phyloP scores from a whole-genome alignment of 2,329 filamentous ascomycete genomes.

The Orbilia quercus region DNA sequence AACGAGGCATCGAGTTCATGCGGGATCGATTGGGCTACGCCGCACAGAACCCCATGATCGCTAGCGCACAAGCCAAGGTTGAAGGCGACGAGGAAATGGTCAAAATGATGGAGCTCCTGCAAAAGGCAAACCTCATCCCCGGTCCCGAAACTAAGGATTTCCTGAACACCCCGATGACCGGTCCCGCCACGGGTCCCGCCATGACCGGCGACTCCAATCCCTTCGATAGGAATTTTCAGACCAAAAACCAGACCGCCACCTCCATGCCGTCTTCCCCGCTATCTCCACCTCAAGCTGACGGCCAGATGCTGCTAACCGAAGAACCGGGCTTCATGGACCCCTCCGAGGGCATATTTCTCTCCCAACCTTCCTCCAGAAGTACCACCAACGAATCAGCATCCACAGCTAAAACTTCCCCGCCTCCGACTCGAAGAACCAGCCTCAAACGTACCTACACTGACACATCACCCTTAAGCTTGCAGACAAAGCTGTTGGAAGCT shows the following conservation, averaged over 20 bases:
- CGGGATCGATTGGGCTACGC: constrained; percentile 88
- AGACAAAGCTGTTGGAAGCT: constrained; percentile 85
- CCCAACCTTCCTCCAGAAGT: constrained; percentile 68
- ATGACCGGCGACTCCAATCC: constrained; percentile 78
- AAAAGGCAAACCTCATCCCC: constrained; percentile 79
- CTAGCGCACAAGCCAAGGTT: constrained; percentile 82
- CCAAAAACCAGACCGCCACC: constrained; percentile 65
- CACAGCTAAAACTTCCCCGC: constrained; percentile 68
- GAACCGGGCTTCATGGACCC: constrained; percentile 51
- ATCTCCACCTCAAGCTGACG: constrained; percentile 37
- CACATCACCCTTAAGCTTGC: constrained; percentile 76
- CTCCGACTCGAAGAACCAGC: constrained; percentile 72
- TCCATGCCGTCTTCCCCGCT: constrained; percentile 42
- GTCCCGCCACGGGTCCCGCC: constrained; percentile 83
- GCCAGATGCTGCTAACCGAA: constrained; percentile 54
- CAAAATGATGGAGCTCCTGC: constrained; percentile 87
- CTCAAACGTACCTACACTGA: constrained; percentile 92
- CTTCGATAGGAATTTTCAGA: constrained; percentile 83
- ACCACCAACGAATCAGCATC: constrained; percentile 70
- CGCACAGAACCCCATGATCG: constrained; percentile 77
- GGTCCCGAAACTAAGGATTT: constrained; percentile 62
- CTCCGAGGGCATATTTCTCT: constrained; percentile 60
- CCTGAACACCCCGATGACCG: constrained; percentile 65
- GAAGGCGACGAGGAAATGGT: constrained; percentile 87
- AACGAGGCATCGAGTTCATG: constrained; percentile 96